A percentile compares a stretch with the other conserved stretches of the same genome.
Conservation (phyloP, 371 early-diverging fungal species). For the Enteropsectra breve region DNA sequence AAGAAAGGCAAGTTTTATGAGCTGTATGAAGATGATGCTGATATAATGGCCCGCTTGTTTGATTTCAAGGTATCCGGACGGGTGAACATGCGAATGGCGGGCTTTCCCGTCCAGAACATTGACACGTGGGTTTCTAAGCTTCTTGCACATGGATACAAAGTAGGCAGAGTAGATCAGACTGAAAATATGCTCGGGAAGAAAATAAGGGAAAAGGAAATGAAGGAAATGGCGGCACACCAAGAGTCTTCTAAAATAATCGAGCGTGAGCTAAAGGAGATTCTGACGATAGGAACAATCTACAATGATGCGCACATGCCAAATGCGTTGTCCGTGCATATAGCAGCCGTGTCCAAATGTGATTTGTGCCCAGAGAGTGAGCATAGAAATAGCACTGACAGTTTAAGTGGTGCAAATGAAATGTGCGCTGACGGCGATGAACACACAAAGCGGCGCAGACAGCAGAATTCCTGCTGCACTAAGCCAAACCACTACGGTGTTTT, state of each 20-base stretch:
- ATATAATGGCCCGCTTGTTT: constrained; percentile 85
- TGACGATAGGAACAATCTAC: constrained; percentile 85
- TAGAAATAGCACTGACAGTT: too few species aligned
- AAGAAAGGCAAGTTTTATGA: constrained; percentile 98
- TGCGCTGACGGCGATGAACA: neutral
- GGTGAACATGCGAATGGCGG: constrained; percentile 97
- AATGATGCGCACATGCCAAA: constrained; percentile 69
- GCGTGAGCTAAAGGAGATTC: constrained; percentile 78
- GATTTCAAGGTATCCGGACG: constrained; percentile 88
- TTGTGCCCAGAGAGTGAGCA: neutral
- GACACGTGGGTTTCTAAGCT: constrained; percentile 90
- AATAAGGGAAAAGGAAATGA: constrained; percentile 70
- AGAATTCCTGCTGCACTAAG: neutral
- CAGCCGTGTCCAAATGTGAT: constrained; percentile 64
- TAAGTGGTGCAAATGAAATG: constrained; percentile 59
- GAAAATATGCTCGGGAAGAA: constrained; percentile 85
- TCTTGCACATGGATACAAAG: constrained; percentile 84
- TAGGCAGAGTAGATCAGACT: constrained; percentile 92
- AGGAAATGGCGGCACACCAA: constrained; percentile 14
- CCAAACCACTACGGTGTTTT: constrained; percentile 65
- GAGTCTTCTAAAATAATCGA: constrained; percentile 74
- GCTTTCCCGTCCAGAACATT: constrained; percentile 85
- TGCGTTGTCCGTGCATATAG: constrained; percentile 29
- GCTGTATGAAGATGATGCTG: constrained; percentile 95
- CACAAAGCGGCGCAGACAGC: neutral